Evolutionary conservation across 805 yeast species (phyloP).

Genomic region (Ogataea allantospora): DNA sequence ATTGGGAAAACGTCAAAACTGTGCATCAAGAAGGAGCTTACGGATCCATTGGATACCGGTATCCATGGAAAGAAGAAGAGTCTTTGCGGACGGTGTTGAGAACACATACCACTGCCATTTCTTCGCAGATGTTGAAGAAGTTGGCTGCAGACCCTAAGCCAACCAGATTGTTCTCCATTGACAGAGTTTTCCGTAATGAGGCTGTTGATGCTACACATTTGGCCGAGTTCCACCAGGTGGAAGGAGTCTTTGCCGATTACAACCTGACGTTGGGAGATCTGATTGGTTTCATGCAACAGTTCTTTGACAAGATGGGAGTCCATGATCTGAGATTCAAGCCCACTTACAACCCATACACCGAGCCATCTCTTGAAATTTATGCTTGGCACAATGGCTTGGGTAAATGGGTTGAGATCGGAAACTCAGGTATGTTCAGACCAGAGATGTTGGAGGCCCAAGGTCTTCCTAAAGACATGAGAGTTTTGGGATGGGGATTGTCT

Average conservation of each 20-base stretch:
- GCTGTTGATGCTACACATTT: conserved; percentile 99
- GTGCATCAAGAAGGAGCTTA: conserved; percentile 89
- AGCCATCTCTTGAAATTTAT: conserved; percentile 96
- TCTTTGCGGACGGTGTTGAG: conserved; percentile 88
- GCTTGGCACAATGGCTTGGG: conserved; percentile 93
- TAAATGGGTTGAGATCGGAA: conserved; percentile 99
- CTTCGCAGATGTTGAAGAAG: conserved; percentile 81
- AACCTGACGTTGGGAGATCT: conserved; percentile 92
- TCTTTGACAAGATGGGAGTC: conserved; percentile 97
- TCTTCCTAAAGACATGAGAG: conserved; percentile 88
- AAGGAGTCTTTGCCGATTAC: conserved; percentile 98
- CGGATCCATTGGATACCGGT: conserved; percentile 97
- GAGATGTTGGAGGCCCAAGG: conserved; percentile 99
- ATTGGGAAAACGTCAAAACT: conserved; percentile 71
- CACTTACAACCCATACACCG: conserved; percentile 98
- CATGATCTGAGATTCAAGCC: conserved; percentile 94
- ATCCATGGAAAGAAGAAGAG: conserved; percentile 94
- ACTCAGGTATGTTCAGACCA: conserved; percentile 99
- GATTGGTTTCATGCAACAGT: conserved; percentile 97
- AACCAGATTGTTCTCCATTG: conserved; percentile 89
- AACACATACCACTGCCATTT: conserved; percentile 96
- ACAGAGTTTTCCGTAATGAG: conserved; percentile 98
- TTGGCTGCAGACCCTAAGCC: conserved; percentile 89
- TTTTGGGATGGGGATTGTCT: conserved; percentile 95
- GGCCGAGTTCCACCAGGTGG: conserved; percentile 99